Percentiles rank a stretch among this genome's conserved stretches.
These are phyloP conservation scores for Eucalyptus tenuipes DNA, from an alignment of 345 rosid genomes.

Conservation along the genomic window DNA sequence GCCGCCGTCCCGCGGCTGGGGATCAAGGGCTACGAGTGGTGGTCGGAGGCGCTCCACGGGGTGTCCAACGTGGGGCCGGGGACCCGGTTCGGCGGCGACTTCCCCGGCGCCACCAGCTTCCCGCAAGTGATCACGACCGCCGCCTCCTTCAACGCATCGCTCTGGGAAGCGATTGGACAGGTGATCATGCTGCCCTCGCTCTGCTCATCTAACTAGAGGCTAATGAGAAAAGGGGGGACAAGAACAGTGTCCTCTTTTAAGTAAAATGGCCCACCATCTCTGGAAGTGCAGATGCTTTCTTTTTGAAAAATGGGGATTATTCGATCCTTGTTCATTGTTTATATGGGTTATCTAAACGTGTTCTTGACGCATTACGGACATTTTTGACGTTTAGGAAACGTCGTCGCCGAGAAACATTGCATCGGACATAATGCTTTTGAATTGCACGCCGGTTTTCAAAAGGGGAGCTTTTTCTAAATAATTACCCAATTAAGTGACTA, in stretches of 20 bases:
- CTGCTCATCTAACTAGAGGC: background rate
- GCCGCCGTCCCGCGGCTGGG: constrained; percentile 65
- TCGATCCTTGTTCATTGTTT: background rate
- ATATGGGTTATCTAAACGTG: background rate
- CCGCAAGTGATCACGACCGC: constrained; percentile 88
- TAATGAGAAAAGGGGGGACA: background rate
- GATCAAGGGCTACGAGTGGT: constrained; percentile 82
- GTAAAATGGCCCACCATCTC: background rate
- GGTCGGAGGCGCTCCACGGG: constrained; percentile 97
- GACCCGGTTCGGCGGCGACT: constrained; percentile 43
- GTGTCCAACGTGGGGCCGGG: constrained; percentile 81
- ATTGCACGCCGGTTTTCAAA: background rate
- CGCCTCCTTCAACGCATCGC: constrained; percentile 69
- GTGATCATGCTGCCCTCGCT: constrained; percentile 3
- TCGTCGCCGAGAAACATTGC: background rate
- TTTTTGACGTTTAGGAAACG: background rate
- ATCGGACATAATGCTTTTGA: background rate
- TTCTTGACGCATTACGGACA: background rate
- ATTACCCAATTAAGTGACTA: background rate
- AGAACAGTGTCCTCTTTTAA: background rate
- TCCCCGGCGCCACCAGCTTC: constrained; percentile 79
- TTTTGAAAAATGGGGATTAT: background rate
- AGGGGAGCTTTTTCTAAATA: background rate
- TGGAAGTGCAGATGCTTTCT: background rate
- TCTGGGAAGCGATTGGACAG: constrained; percentile 90